These are phyloP conservation scores for Trichomonascus vanleenenianus DNA, from an alignment of 805 yeast species.

Conservation along the genomic window DNA sequence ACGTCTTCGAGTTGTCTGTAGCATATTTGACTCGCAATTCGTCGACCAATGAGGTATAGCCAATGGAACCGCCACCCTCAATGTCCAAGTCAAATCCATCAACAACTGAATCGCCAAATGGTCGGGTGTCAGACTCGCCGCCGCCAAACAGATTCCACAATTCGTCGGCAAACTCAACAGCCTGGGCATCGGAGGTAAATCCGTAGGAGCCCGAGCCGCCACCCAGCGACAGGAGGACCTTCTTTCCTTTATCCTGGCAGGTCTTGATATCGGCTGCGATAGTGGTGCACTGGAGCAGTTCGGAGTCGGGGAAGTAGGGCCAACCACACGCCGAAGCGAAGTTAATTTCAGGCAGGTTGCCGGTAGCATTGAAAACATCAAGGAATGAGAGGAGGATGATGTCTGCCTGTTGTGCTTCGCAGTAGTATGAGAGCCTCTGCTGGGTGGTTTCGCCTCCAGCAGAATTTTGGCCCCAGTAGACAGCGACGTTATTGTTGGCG, in stretches of 20 bases:
- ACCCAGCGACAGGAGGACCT: conserved; percentile 58
- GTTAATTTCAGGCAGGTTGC: conserved; percentile 8
- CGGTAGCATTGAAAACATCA: conserved; percentile 42
- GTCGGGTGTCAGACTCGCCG: conserved; percentile 29
- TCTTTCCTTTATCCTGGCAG: conserved; percentile 69
- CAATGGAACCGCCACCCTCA: conserved; percentile 42
- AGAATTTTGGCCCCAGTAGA: conserved; percentile 80
- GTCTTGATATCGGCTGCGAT: conserved; percentile 54
- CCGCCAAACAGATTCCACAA: conserved; percentile 44
- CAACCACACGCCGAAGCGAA: conserved; percentile 39
- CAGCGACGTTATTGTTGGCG: conserved; percentile 40
- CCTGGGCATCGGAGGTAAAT: conserved; percentile 38
- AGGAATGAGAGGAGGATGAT: conserved; percentile 56
- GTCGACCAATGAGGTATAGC: conserved; percentile 42
- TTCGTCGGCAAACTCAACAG: conserved; percentile 36
- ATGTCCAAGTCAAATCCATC: conserved; percentile 68
- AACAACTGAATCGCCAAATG: conserved; percentile 47
- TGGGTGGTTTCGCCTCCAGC: conserved; percentile 48
- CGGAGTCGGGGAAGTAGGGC: conserved; percentile 26
- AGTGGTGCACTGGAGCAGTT: conserved; percentile 36
- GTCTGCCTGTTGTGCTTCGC: conserved; percentile 59
- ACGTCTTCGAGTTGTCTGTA: conserved; percentile 28
- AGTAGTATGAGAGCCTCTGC: conserved; percentile 43
- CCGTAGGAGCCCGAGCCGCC: conserved; percentile 50
- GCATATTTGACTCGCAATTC: conserved; percentile 21